Conservation (phyloP, 2,329 filamentous ascomycete genomes). For the Pseudohalonectria lignicola region DNA sequence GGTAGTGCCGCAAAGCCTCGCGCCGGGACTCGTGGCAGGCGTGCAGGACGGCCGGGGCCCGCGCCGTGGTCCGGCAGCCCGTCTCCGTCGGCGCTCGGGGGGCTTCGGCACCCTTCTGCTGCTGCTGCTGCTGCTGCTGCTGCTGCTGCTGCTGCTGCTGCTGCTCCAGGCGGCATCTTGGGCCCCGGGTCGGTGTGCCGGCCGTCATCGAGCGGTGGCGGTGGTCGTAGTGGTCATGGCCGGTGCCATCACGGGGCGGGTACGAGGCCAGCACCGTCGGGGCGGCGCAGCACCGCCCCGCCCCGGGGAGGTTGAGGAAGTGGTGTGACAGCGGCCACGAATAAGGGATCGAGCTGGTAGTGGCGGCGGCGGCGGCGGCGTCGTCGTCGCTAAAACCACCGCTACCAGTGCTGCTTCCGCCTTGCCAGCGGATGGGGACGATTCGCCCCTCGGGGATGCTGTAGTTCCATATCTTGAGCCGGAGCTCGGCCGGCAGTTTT, state of each 20-base stretch:
- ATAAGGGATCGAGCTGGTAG: no score
- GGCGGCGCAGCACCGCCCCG: background rate
- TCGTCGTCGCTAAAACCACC: background rate
- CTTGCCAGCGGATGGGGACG: constrained; percentile 26
- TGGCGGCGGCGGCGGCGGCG: no score
- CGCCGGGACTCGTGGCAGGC: constrained; percentile 32
- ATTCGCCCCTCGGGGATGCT: constrained; percentile 30
- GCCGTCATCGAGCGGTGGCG: no score
- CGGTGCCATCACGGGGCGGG: no score
- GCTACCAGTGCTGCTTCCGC: background rate
- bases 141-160: background rate
- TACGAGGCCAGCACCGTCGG: no score
- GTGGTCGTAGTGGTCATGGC: no score
- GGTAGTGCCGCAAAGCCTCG: constrained; percentile 29
- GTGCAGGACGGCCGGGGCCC: constrained; percentile 31
- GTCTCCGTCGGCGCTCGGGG: constrained; percentile 2
- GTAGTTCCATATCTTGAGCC: constrained; percentile 34
- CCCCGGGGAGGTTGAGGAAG: no score
- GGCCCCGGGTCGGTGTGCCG: no score
- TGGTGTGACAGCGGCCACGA: no score
- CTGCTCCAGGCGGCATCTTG: background rate
- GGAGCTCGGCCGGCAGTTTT: constrained; percentile 32
- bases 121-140: background rate
- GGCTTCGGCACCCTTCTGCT: background rate
- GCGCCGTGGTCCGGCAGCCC: constrained; percentile 29